Evolutionary conservation across 2,329 filamentous ascomycete genomes (phyloP).

Genomic region (Xylaria sp.): DNA sequence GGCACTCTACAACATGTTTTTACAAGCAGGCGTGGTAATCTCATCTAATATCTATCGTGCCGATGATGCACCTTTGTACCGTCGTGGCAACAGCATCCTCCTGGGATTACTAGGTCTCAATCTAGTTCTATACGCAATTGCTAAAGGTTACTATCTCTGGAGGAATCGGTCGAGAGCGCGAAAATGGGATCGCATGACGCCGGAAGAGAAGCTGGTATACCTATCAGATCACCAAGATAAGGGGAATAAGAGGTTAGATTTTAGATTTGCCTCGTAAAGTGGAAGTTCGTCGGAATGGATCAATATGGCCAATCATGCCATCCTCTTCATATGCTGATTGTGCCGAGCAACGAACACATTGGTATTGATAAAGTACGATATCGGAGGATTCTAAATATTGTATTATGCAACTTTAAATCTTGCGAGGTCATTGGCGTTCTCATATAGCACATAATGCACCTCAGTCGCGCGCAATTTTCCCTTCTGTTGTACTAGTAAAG

Average conservation of each 20-base stretch:
- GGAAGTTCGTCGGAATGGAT: not conserved
- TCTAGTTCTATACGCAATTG: constrained; percentile 59
- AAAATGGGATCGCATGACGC: constrained; percentile 59
- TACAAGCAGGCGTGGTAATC: constrained; percentile 51
- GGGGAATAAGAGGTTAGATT: constrained; percentile 58
- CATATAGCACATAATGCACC: not conserved
- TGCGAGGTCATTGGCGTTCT: not conserved
- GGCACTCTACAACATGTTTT: constrained; percentile 64
- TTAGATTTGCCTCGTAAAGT: constrained; percentile 51
- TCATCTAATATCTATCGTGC: constrained; percentile 60
- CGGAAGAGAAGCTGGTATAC: constrained; percentile 61
- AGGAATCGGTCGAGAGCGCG: constrained; percentile 58
- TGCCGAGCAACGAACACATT: not conserved
- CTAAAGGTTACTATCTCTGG: constrained; percentile 63
- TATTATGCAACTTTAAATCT: not conserved
- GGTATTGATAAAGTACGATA: not conserved
- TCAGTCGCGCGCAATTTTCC: not conserved
- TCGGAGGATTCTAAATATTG: not conserved
- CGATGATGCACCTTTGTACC: constrained; percentile 64
- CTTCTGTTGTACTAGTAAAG: not conserved
- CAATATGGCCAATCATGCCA: not conserved
- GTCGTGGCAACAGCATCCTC: constrained; percentile 63
- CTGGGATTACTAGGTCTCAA: constrained; percentile 62
- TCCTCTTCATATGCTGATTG: not conserved
- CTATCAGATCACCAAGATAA: constrained; percentile 55